These are phyloP conservation scores for Flagelloscypha sp. DNA, from an alignment of 768 basidiomycete genomes.

Conservation along the genomic window DNA sequence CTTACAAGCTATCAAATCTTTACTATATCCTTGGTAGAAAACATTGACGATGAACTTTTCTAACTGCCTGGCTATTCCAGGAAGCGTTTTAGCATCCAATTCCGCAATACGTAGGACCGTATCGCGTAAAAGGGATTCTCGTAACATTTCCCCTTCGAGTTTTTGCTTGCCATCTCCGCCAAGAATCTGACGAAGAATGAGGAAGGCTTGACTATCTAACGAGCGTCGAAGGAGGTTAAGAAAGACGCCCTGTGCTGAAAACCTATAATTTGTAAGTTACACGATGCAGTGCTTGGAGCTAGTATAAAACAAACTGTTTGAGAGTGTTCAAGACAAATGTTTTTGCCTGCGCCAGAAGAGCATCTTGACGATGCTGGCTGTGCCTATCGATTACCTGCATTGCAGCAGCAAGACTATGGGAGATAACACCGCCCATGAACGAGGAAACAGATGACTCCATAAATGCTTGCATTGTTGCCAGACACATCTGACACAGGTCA, in stretches of 20 bases:
- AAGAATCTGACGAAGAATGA: conserved; percentile 41
- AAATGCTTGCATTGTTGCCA: conserved; percentile 55
- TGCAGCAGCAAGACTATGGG: conserved; percentile 44
- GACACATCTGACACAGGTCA: conserved; percentile 56
- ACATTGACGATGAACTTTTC: conserved; percentile 49
- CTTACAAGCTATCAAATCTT: conserved; percentile 51
- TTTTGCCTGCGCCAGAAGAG: conserved; percentile 48
- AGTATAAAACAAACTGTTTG: conserved; percentile 29
- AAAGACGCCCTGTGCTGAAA: no score
- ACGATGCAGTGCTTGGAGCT: conserved; percentile 3
- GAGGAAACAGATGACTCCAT: conserved; percentile 28
- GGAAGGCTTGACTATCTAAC: conserved; percentile 41
- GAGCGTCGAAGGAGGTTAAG: conserved; percentile 29
- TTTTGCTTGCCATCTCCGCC: conserved; percentile 29
- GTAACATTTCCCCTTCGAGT: conserved; percentile 29
- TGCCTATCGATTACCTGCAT: conserved; percentile 39
- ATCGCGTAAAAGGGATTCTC: conserved; percentile 50
- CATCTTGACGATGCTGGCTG: conserved; percentile 44
- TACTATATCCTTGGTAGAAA: conserved; percentile 43
- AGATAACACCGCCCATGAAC: conserved; percentile 1
- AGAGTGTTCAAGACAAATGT: conserved; percentile 46
- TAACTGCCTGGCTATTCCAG: conserved; percentile 50
- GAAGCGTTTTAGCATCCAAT: conserved; percentile 40
- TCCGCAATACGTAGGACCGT: conserved; percentile 41
- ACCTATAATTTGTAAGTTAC: conserved; percentile 3